These are phyloP conservation scores for Alternaria postmessia DNA, from an alignment of 2,329 filamentous ascomycete genomes.

Conservation along the genomic window DNA sequence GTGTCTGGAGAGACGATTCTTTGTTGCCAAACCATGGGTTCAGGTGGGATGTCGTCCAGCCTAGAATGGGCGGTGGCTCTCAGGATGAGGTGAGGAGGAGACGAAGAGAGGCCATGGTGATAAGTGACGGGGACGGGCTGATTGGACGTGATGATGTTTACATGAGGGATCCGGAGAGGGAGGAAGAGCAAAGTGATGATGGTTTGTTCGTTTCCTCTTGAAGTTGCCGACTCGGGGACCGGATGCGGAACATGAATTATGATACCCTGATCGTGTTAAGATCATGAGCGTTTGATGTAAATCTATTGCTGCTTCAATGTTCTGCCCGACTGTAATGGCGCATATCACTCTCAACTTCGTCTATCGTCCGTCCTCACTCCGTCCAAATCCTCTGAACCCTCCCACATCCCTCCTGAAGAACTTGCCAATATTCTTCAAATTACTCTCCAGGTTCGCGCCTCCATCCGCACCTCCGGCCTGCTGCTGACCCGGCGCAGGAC, in stretches of 20 bases:
- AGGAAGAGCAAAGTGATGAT: conserved; percentile 14
- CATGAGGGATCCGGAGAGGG: conserved; percentile 55
- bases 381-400: conserved; percentile 48
- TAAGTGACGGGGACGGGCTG: conserved; percentile 83
- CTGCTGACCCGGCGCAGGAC: conserved; percentile 49
- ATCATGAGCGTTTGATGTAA: neutral
- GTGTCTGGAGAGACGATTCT: conserved; percentile 22
- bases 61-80: conserved; percentile 53
- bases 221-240: neutral
- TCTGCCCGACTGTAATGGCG: neutral
- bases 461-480: conserved; percentile 35
- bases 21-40: conserved; percentile 6
- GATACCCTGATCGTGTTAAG: conserved; percentile 5
- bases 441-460: conserved; percentile 83
- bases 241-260: neutral
- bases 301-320: neutral
- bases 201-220: neutral
- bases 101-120: conserved; percentile 86
- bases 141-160: conserved; percentile 81
- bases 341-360: neutral
- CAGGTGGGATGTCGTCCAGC: neutral
- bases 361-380: conserved; percentile 43
- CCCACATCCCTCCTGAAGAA: conserved; percentile 92
- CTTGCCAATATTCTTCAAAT: conserved; percentile 93
- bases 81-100: conserved; percentile 78